Conservation (phyloP, 2,329 filamentous ascomycete genomes). For the Mariannaea elegans region DNA sequence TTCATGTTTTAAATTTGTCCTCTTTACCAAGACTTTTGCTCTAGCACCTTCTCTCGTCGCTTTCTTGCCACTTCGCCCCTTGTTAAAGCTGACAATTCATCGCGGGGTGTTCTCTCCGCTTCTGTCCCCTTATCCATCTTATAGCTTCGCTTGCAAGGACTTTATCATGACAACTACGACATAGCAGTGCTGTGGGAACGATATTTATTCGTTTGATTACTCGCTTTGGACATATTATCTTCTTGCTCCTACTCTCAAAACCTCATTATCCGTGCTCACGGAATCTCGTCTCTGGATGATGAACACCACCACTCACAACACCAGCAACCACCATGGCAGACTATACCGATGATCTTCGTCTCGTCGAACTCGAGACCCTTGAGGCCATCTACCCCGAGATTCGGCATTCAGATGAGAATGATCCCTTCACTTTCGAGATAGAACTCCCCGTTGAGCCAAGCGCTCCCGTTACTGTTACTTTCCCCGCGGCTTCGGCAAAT, state of each 20-base stretch:
- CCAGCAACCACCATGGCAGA: slow-evolving; percentile 46
- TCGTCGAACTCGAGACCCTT: slow-evolving; percentile 68
- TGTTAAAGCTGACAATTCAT: neutral
- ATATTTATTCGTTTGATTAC: neutral
- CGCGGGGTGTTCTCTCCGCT: neutral
- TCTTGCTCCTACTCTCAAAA: neutral
- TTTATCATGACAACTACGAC: slow-evolving; percentile 2
- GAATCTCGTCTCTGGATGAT: slow-evolving; percentile 24
- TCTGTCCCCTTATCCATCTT: neutral
- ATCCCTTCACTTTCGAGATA: slow-evolving; percentile 61
- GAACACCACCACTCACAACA: slow-evolving; percentile 26
- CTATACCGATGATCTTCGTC: slow-evolving; percentile 61
- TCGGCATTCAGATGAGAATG: slow-evolving; percentile 51
- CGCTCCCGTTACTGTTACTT: slow-evolving; percentile 64
- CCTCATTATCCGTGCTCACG: neutral
- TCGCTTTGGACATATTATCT: neutral
- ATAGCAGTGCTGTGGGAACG: neutral
- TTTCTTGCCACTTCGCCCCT: neutral
- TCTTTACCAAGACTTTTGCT: neutral
- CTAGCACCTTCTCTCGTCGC: neutral
- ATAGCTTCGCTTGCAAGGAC: neutral
- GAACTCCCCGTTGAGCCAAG: slow-evolving; percentile 66
- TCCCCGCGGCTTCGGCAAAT: slow-evolving; percentile 55
- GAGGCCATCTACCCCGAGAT: slow-evolving; percentile 75
- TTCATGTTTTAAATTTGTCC: no score